phyloP scores from a whole-genome alignment of 176 grass and related monocot species.

The Zea luxurians region DNA sequence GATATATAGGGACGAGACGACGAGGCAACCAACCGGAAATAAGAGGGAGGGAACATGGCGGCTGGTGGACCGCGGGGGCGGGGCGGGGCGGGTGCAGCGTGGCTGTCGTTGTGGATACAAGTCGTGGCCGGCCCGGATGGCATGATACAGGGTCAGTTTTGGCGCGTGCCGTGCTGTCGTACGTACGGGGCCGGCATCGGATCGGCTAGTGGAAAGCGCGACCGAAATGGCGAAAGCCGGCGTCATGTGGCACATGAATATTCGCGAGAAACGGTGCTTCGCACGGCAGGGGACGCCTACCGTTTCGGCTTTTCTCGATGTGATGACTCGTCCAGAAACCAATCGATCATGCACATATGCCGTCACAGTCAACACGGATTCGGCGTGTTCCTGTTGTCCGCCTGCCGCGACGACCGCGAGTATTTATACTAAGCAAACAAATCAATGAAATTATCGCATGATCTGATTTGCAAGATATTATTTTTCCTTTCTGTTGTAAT shows the following conservation, averaged over 20 bases:
- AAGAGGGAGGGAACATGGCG: neutral
- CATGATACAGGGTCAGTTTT: neutral
- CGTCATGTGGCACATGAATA: no score
- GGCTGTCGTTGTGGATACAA: constrained; percentile 17
- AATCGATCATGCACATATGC: neutral
- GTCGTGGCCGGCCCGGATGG: neutral
- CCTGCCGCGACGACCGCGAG: no score
- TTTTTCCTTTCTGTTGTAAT: no score
- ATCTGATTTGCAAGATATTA: no score
- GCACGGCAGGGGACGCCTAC: neutral
- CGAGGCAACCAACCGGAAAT: neutral
- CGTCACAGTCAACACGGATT: neutral
- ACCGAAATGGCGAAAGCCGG: no score
- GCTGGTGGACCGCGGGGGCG: no score
- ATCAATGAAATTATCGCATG: no score
- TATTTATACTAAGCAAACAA: no score
- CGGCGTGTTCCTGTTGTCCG: constrained; percentile 18
- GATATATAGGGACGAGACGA: constrained; percentile 2
- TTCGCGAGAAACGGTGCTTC: neutral
- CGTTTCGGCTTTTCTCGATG: neutral
- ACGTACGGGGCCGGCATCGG: neutral
- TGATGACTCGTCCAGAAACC: neutral
- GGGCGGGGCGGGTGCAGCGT: neutral
- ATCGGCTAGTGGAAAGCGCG: neutral
- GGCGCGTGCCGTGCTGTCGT: neutral